Base-by-base conservation (phyloP, 108 stramenopile species). In the Conticribra weissflogii region DNA sequence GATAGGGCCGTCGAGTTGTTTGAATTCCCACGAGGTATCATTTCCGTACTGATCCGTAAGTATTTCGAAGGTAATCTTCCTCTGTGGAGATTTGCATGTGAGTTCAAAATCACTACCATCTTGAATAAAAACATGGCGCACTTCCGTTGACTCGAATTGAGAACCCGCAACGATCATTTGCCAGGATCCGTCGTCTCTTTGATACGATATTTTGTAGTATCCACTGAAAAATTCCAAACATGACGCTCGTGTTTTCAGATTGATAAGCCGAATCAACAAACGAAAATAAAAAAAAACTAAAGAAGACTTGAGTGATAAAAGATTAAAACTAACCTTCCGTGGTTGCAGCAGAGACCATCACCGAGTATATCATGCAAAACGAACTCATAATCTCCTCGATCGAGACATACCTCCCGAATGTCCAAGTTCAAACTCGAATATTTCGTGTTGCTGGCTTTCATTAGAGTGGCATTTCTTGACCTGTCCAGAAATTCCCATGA, bases 61-160 rank as follows among this genome's bases (percentile, higher is more conserved):
- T 41, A 75, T 61, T 67, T 75, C 64, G 3, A 75, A 54, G 17
- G 61, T 66, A 47, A 67, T 67, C 65, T 67, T 75, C 31, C 74
- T 50, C 30, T 66, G 49, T 15, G 57, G 52, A 30, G 32, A 27
- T 9, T 45, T 34, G 49, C 74, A 75, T 1, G 60, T 22, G 32
- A 75, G 29, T 45, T 61, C 41, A 3, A 71, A 9, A 44, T 16
- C 8, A 1, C 46, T 47, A 48, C 58, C 23, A 0, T 29, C 9
- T 21, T 66, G 19, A 17, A 25, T 51, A 36, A 75, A 75, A n/a
- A 47, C 24, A 45, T 75, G 65, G 19, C 19, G 33, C n/a, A 63
- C 31, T 44, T 74, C 72, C 32, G 57, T 59, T 1, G 65, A 21
- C 1, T 25, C 44, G 24, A 75, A 75, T 19, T 75, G 25, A 18